Evolutionary conservation across 805 yeast species (phyloP).

Genomic region (Blastobotrys peoriensis): DNA sequence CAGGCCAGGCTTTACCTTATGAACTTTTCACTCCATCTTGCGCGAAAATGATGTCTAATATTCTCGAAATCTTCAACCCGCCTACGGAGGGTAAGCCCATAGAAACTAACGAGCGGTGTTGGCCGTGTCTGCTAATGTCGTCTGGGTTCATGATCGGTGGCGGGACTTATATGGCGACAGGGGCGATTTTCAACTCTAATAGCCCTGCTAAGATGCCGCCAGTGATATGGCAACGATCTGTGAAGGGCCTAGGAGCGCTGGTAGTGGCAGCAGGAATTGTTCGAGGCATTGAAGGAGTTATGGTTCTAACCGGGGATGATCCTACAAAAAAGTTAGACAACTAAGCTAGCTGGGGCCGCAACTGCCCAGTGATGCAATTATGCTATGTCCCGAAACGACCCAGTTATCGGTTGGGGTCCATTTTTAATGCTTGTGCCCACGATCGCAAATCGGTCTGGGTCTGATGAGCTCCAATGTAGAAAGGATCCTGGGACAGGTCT

Average conservation of each 20-base stretch:
- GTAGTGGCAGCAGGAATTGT: conserved; percentile 52
- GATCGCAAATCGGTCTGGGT: conserved; percentile 15
- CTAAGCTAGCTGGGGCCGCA: background rate
- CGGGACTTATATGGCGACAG: conserved; percentile 57
- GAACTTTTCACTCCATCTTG: too few species aligned
- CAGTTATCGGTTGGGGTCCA: background rate
- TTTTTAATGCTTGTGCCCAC: conserved; percentile 19
- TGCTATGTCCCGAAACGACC: conserved; percentile 1
- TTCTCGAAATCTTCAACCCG: conserved; percentile 22
- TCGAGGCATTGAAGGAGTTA: conserved; percentile 56
- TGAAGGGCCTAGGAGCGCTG: conserved; percentile 49
- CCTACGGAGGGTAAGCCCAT: conserved; percentile 3
- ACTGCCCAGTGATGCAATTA: too few species aligned
- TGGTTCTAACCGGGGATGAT: background rate
- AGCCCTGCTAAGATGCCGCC: conserved; percentile 13
- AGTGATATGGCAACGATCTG: conserved; percentile 45
- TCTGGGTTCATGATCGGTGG: conserved; percentile 51
- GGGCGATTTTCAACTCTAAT: conserved; percentile 38
- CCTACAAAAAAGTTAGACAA: background rate
- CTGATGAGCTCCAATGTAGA: conserved; percentile 24
- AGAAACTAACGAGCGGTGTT: conserved; percentile 44
- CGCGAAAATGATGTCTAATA: conserved; percentile 16
- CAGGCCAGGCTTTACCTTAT: too few species aligned
- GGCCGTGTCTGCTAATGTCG: conserved; percentile 65
- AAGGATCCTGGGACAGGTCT: conserved; percentile 45